Base-by-base conservation (phyloP, 2,329 filamentous ascomycete genomes). In the Nemania diffusa region DNA sequence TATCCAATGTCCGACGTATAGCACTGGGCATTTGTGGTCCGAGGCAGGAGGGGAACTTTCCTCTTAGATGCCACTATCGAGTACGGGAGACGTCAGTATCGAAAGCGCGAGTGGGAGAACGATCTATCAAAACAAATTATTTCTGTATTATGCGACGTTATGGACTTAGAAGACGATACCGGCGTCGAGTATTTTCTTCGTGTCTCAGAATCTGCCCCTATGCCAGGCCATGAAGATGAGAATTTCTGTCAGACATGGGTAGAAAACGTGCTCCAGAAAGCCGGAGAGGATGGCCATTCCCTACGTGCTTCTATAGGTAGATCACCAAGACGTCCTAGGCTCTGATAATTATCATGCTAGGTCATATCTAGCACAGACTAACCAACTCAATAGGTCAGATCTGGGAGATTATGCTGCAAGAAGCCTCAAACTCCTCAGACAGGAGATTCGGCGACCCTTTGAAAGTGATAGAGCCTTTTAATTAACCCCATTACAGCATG, bases 1-100 rank as follows among this genome's bases (percentile, higher is more conserved):
- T 4, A n/a, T 17, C 32, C 11, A 5, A 37, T 2, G 37, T 17
- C 32, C 11, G 8, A 37, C 5, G 37, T 27, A 34, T 56, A 62
- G 51, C 59, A 56, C 20, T 62, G 51, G 59, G 50, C 51, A 46
- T 37, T 56, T 2, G 51, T 62, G 27, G 22, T 50, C 13, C 32
- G 24, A 60, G 34, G 24, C 48, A 22, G 6, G 6, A 32, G 26
- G 15, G 32, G 15, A 17, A 34, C 40, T 13, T 22, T 48, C 17
- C 22, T 60, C 57, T 15, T 60, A 29, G 57, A 60, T 42, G 40
- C 46, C 8, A 60, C 32, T 7, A 15, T 20, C 3, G 17, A 17
- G 6, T 20, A 37, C 15, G 40, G n/a, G 9, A 11, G 24, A 48
- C 37, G 27, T 37, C 42, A n/a, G 32, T 62, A 62, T 50, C 27